phyloP scores from a whole-genome alignment of 1,139 yeast genomes.

The Protomyces pachydermus region DNA sequence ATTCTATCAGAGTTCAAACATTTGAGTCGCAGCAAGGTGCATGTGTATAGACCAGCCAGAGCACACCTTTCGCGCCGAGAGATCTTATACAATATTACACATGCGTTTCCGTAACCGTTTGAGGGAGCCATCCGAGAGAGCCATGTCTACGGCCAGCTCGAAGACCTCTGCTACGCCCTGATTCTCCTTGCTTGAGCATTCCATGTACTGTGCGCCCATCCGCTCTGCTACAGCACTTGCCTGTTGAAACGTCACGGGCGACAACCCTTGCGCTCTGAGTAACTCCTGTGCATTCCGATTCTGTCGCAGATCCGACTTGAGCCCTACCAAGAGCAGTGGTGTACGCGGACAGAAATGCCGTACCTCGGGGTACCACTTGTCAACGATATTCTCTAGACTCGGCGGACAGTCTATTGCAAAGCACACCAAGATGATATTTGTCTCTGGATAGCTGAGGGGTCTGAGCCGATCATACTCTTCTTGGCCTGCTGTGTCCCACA shows the following conservation, averaged over 20 bases:
- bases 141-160: conserved; percentile 38
- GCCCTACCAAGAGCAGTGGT: conserved; percentile 72
- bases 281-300: conserved; percentile 37
- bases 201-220: conserved; percentile 71
- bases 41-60: too few relatives aligned
- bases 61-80: neutral
- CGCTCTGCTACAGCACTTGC: conserved; percentile 50
- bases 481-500: conserved; percentile 96
- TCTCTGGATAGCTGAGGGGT: conserved; percentile 79
- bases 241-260: conserved; percentile 49
- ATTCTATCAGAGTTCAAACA: neutral
- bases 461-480: conserved; percentile 83
- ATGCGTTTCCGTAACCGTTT: conserved; percentile 15
- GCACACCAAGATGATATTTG: conserved; percentile 67
- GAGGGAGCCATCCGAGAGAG: conserved; percentile 26
- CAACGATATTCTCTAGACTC: conserved; percentile 67
- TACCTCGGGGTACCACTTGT: conserved; percentile 84
- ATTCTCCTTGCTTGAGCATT: conserved; percentile 71
- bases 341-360: conserved; percentile 74
- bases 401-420: conserved; percentile 63
- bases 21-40: too few relatives aligned
- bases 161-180: conserved; percentile 65
- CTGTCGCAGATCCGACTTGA: conserved; percentile 62
- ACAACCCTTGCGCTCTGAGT: conserved; percentile 38
- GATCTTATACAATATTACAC: conserved; percentile 4